A percentile compares a stretch with the other conserved stretches of the same genome.
Evolutionary conservation across 1,284 basidiomycete species (phyloP).

Genomic region (Sporisorium scitamineum): DNA sequence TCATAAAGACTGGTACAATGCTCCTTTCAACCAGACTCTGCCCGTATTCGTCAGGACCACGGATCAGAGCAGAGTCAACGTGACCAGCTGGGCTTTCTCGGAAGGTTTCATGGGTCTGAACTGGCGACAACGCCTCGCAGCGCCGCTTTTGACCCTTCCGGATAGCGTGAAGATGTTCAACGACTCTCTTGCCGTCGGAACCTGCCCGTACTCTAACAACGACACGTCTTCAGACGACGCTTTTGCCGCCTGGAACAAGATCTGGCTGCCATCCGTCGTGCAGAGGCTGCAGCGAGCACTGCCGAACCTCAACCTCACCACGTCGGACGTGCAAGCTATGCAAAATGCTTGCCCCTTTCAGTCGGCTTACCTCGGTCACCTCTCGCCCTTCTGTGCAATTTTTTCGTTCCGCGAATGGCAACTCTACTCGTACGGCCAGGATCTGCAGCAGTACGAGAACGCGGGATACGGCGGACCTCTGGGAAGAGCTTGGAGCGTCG

Average conservation of each 20-base stretch:
- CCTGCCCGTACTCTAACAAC: conserved; percentile 20
- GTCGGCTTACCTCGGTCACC: conserved; percentile 20
- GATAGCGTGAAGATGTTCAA: conserved; percentile 22
- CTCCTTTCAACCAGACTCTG: conserved; percentile 16
- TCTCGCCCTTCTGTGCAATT: conserved; percentile 30
- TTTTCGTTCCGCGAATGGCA: conserved; percentile 23
- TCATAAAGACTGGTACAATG: conserved; percentile 22
- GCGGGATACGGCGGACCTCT: conserved; percentile 22
- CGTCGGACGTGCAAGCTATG: conserved; percentile 24
- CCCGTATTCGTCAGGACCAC: conserved; percentile 27
- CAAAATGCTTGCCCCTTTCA: conserved; percentile 32
- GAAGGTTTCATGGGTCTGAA: conserved; percentile 17
- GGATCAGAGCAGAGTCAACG: conserved; percentile 25
- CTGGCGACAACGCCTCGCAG: conserved; percentile 21
- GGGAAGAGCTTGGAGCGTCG: conserved; percentile 24
- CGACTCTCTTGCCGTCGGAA: conserved; percentile 17
- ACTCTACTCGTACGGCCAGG: conserved; percentile 29
- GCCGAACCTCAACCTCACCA: conserved; percentile 23
- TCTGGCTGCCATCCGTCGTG: conserved; percentile 20
- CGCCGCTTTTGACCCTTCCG: conserved; percentile 19
- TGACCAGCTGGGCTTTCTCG: conserved; percentile 23
- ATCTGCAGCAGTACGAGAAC: conserved; percentile 28
- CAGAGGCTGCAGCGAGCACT: conserved; percentile 19
- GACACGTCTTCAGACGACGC: conserved; percentile 25
- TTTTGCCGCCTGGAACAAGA: conserved; percentile 24